A percentile compares a stretch with the other conserved stretches of the same genome.
Conservation (phyloP, 192 early-diverging fungal genomes). For the Funneliformis mosseae region DNA sequence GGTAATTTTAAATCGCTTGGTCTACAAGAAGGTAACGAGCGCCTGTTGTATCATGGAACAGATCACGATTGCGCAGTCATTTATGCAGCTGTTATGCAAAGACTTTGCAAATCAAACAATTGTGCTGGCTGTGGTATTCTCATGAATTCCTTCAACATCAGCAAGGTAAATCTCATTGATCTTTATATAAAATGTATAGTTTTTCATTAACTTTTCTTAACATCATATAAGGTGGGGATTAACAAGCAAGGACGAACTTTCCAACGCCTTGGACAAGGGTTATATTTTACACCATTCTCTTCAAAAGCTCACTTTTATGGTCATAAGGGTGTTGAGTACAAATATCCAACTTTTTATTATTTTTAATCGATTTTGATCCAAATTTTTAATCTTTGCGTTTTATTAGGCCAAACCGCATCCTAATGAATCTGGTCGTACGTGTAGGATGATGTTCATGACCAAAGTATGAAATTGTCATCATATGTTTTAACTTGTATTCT, state of each 20-base stretch:
- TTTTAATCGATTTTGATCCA: not conserved
- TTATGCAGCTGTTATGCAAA: not conserved
- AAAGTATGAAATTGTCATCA: conserved; percentile 7
- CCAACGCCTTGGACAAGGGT: conserved; percentile 27
- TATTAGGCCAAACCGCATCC: conserved; percentile 5
- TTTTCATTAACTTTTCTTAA: not conserved
- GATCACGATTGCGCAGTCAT: conserved; percentile 17
- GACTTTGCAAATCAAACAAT: not conserved
- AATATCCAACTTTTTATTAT: not conserved
- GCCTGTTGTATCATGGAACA: conserved; percentile 27
- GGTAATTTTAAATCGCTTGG: not conserved
- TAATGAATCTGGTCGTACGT: not conserved
- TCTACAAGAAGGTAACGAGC: conserved; percentile 14
- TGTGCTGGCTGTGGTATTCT: conserved; percentile 32
- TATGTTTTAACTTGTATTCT: no score
- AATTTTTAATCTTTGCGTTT: not conserved
- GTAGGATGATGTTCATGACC: conserved; percentile 23
- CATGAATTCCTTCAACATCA: conserved; percentile 28
- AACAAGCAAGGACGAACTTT: conserved; percentile 6
- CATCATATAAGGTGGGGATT: not conserved
- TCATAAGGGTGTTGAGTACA: conserved; percentile 18
- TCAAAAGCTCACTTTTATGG: conserved; percentile 34
- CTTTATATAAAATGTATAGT: not conserved
- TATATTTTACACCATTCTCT: conserved; percentile 25
- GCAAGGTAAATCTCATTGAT: not conserved